Evolutionary conservation across 2,329 filamentous ascomycete genomes (phyloP), one percentile per base, ranked within the genome.

Genomic region (Aspergillus jensenii): DNA sequence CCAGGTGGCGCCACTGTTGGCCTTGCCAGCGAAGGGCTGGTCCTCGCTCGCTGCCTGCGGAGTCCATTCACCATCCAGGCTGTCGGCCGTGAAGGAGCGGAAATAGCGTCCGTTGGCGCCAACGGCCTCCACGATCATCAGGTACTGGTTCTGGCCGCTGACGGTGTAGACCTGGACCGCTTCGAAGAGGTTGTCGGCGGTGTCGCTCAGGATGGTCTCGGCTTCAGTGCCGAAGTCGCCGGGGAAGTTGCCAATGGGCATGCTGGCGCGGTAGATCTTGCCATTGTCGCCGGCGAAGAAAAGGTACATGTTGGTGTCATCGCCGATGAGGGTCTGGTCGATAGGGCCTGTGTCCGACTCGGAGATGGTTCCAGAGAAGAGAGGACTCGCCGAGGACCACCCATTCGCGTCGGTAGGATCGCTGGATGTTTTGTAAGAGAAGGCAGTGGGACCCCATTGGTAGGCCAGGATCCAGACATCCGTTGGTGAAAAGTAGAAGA

Each of bases 211-310:
- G 59, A 87, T 65, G 0, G 81, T 71, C 3, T 78, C 79, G 1
- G 76, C 81, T 0, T 76, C 56, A 0, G 77, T 74, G 59, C 86
- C 85, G 67, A 89, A 88, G 69, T 70, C 80, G 39, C 81, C 79
- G 0, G 87, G 87, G 78, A 89, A 89, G 60, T 83, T 81, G 47
- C 71, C 79, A 23, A 87, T 82, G 39, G 86, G 79, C 84, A 88
- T 88, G 67, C 79, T 82, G 52, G 85, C 69, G 1, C 86, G 80
- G 74, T 89, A 89, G 67, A 89, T 86, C 46, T 81, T 82, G 69
- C 87, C 87, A 61, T 89, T 87, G 72, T 89, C 87, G 7, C 85
- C 87, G 0, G 80, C 79, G 64, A 88, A 89, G 81, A 89, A 89
- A 4, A 89, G 76, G 64, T 88, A 88, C 84, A 88, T 87, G 72